Evolutionary conservation across 192 early-diverging fungal genomes (phyloP), one percentile per base, ranked within the genome.

Genomic region (Kappamyces sp.): DNA sequence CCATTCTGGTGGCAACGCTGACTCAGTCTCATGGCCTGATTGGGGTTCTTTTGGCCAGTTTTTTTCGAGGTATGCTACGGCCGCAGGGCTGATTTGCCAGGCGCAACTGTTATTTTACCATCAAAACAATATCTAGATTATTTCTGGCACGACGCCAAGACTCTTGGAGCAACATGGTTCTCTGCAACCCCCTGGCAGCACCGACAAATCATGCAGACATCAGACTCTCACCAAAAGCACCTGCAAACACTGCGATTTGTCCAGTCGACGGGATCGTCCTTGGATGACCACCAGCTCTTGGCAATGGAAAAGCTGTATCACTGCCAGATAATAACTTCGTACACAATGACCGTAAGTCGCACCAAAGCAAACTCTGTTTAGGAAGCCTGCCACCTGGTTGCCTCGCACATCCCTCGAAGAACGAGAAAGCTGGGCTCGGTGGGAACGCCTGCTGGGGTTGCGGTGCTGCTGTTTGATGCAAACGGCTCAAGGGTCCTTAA

Each of bases 371-470:
- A 90, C 60, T 87, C 90, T 15, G 89, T 91, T 88, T 88, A 88
- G 2, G 90, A 92, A 73, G 88, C 89, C n/a, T 66, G 88, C 9
- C 90, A 92, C 65, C 90, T 91, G 72, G 87, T 92, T 79, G 86
- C 87, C 31, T 89, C 90, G 57, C 86, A 83, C 47, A 68, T 90
- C 38, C 87, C 87, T 2, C 82, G 80, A 1, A 70, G 73, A 33
- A 57, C 58, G 47, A 82, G 83, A 71, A 90, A 90, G 68, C 76
- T 88, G 4, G 90, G 89, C 31, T 87, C 87, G 35, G 89, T 90
- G 5, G 90, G 90, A 5, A 36, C 84, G 5, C 84, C 81, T 7
- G 84, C 85, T 63, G 88, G 89, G 53, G 87, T 91, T 10, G 83
- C 87, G 62, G 68, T 90, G 5, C 66, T 70, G 2, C 87, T 90